Percentiles rank a stretch among this genome's conserved stretches.
phyloP scores from a whole-genome alignment of 1,284 basidiomycete genomes.

The Grifola frondosa region DNA sequence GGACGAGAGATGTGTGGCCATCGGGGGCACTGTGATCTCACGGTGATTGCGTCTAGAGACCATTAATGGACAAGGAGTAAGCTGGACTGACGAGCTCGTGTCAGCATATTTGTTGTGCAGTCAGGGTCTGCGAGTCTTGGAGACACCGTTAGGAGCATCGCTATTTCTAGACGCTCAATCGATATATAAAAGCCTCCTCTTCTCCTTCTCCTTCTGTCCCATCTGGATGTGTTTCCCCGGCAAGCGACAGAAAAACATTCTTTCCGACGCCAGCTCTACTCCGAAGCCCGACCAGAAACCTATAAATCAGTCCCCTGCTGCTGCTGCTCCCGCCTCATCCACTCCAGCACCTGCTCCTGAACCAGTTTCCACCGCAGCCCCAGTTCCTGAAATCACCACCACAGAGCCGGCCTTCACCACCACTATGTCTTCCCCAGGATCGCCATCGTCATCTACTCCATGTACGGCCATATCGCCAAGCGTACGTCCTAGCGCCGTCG shows the following conservation, averaged over 20 bases:
- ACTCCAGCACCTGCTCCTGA: slow-evolving; percentile 11
- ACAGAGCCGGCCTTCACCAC: slow-evolving; percentile 12
- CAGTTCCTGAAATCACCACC: slow-evolving; percentile 13
- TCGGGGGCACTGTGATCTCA: background rate
- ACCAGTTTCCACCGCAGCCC: slow-evolving; percentile 14
- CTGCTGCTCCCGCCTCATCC: slow-evolving; percentile 13
- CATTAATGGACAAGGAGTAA: slow-evolving; percentile 3
- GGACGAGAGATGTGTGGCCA: background rate
- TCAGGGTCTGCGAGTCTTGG: slow-evolving; percentile 11
- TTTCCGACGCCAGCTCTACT: slow-evolving; percentile 30
- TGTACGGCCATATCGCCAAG: slow-evolving; percentile 79
- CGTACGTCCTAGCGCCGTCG: slow-evolving; percentile 42
- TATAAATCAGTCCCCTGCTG: slow-evolving; percentile 13
- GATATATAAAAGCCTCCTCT: slow-evolving; percentile 8
- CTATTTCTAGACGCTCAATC: slow-evolving; percentile 15
- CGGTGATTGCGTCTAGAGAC: no score
- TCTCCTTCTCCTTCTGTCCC: background rate
- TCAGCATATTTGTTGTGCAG: slow-evolving; percentile 6
- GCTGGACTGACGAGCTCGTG: background rate
- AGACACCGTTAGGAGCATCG: slow-evolving; percentile 12
- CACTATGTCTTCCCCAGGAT: slow-evolving; percentile 48
- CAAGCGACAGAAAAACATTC: slow-evolving; percentile 37
- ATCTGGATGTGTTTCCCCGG: slow-evolving; percentile 44
- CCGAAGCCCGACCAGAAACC: slow-evolving; percentile 19
- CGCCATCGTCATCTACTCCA: slow-evolving; percentile 81